Evolutionary conservation across 352 stramenopile species (phyloP).

Genomic region (Pythium phragmiticola): DNA sequence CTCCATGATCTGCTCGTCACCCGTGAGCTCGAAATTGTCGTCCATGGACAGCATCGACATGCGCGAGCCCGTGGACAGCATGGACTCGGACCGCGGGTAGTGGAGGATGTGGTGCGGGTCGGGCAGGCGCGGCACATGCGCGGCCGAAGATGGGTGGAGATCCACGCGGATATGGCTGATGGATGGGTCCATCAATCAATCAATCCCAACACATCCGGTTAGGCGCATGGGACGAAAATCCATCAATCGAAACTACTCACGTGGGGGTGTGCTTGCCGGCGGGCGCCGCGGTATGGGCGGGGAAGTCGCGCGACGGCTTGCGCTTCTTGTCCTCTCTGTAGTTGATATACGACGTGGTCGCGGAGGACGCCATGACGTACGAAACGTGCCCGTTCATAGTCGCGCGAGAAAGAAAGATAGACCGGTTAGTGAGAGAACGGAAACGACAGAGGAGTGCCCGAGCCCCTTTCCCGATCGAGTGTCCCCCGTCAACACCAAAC

Average conservation of each 20-base stretch:
- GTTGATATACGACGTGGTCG: conserved; percentile 2
- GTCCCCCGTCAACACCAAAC: neutral
- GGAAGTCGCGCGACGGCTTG: conserved; percentile 80
- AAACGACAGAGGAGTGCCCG: neutral
- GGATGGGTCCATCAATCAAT: neutral
- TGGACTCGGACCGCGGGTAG: conserved; percentile 32
- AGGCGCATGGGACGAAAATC: neutral
- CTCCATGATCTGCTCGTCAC: conserved; percentile 25
- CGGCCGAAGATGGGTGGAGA: conserved; percentile 41
- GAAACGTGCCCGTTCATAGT: conserved; percentile 24
- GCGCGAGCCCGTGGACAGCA: conserved; percentile 33
- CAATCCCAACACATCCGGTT: neutral
- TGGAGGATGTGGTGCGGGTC: conserved; percentile 82
- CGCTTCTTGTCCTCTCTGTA: conserved; percentile 79
- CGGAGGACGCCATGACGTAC: conserved; percentile 18
- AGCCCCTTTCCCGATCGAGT: neutral
- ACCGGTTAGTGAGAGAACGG: neutral
- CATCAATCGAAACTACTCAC: conserved; percentile 17
- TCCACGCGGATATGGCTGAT: conserved; percentile 44
- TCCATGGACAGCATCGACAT: conserved; percentile 73
- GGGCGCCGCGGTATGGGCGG: conserved; percentile 64
- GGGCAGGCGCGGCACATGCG: conserved; percentile 62
- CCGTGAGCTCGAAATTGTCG: conserved; percentile 49
- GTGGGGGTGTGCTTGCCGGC: conserved; percentile 46
- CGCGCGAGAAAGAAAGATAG: neutral